These are phyloP conservation scores for Coemansia sp. DNA, from an alignment of 371 early-diverging fungal species.

Conservation along the genomic window DNA sequence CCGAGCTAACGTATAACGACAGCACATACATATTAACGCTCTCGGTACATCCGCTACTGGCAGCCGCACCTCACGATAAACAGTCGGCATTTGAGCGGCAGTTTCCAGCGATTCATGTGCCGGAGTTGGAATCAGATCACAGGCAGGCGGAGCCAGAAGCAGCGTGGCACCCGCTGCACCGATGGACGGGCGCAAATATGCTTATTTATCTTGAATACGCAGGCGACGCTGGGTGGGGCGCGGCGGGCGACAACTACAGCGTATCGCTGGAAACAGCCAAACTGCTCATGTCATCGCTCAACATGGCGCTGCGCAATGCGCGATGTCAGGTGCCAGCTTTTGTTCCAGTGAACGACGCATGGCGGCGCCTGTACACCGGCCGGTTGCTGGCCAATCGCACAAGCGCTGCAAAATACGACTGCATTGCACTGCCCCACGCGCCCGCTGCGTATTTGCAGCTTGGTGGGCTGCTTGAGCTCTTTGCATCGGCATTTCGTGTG, in stretches of 20 bases:
- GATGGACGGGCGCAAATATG: conserved; percentile 60
- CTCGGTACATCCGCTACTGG: conserved; percentile 53
- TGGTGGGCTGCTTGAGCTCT: conserved; percentile 60
- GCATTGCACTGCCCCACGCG: conserved; percentile 59
- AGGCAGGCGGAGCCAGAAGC: conserved; percentile 23
- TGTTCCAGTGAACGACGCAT: conserved; percentile 67
- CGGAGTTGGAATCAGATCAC: conserved; percentile 43
- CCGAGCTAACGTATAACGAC: conserved; percentile 51
- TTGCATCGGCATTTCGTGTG: conserved; percentile 40
- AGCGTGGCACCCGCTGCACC: conserved; percentile 61
- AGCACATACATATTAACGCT: conserved; percentile 54
- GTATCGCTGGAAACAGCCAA: conserved; percentile 67
- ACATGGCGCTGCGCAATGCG: conserved; percentile 70
- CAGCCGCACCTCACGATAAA: neutral
- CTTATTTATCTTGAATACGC: conserved; percentile 55
- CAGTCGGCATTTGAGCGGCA: conserved; percentile 26
- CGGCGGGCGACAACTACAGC: conserved; percentile 41
- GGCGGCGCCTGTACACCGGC: conserved; percentile 63
- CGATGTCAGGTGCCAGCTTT: conserved; percentile 73
- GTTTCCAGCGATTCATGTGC: conserved; percentile 27
- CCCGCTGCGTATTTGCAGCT: conserved; percentile 60
- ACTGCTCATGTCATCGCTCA: conserved; percentile 66
- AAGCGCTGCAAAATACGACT: conserved; percentile 56
- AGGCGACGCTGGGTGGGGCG: conserved; percentile 28
- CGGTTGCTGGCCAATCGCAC: conserved; percentile 13